phyloP scores from a whole-genome alignment of 2,329 filamentous ascomycete species.

The Penicillium olsonii region DNA sequence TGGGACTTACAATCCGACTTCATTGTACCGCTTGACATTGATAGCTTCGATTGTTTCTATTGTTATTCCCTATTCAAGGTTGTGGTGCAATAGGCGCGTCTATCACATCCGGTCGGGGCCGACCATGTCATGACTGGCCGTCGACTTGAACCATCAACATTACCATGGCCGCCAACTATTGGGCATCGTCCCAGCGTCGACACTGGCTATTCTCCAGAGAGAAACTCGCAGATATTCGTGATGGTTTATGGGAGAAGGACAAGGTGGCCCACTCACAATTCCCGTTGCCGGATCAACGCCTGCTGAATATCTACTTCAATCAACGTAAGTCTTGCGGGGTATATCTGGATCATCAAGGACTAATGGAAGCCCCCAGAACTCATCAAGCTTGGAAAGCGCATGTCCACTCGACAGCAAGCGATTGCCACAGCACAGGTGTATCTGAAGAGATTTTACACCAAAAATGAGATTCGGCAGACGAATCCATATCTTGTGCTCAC shows the following conservation, averaged over 20 bases:
- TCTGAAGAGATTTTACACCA: slow-evolving; percentile 88
- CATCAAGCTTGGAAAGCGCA: slow-evolving; percentile 77
- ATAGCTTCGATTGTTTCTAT: background rate
- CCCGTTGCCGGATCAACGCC: slow-evolving; percentile 76
- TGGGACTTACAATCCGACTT: slow-evolving; percentile 16
- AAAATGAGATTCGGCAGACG: slow-evolving; percentile 85
- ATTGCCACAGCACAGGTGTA: slow-evolving; percentile 94
- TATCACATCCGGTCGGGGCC: background rate
- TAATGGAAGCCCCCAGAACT: slow-evolving; percentile 62
- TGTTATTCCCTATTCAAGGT: background rate
- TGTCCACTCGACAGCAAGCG: slow-evolving; percentile 84
- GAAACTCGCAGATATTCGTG: slow-evolving; percentile 72
- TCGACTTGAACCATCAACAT: slow-evolving; percentile 4
- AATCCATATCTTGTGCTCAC: slow-evolving; percentile 91
- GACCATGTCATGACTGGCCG: slow-evolving; percentile 5
- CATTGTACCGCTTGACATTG: background rate
- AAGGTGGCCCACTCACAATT: slow-evolving; percentile 73
- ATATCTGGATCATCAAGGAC: background rate
- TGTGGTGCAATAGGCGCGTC: background rate
- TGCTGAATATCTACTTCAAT: slow-evolving; percentile 89
- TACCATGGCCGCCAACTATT: slow-evolving; percentile 90
- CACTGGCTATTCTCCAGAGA: slow-evolving; percentile 90
- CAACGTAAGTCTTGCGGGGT: slow-evolving; percentile 62
- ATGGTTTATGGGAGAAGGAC: slow-evolving; percentile 76
- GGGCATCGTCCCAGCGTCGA: slow-evolving; percentile 87